Base-by-base conservation (phyloP, 2,329 filamentous ascomycete genomes). In the Ploettnerulaceae sp. region DNA sequence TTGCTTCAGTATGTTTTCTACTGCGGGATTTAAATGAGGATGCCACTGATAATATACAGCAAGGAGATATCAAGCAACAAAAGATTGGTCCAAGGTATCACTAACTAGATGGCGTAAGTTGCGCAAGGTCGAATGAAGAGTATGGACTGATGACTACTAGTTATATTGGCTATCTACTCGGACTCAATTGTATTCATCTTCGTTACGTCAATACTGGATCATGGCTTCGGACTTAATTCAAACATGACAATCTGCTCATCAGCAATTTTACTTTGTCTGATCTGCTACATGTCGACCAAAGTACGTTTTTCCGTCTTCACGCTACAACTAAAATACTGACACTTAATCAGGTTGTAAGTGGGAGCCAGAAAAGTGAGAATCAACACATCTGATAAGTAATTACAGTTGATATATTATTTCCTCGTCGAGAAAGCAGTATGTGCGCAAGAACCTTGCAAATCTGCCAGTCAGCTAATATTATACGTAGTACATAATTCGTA, bases 371-470 rank as follows among this genome's bases (percentile, higher is more conserved):
- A 32, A 32, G 5, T 40, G n/a, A 3, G 1, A 7, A n/a, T n/a
- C n/a, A 11, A 24, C 3, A 15, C 1, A 2, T 28, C 21, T 45
- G 7, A 25, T 11, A 14, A 21, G 9, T 26, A 15, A 9, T 6
- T 32, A 6, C 17, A 50, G 43, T 26, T 81, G 14, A 78, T 82
- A 15, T 83, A 83, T 57, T 67, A 79, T 22, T 83, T 82, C 59
- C 67, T 83, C 2, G 77, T 80, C 1, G 80, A 83, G 61, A 81
- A 79, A 64, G 77, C 76, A n/a, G n/a, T n/a, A n/a, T n/a, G n/a
- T n/a, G n/a, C n/a, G n/a, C n/a, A n/a, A n/a, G n/a, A n/a, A n/a
- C n/a, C n/a, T n/a, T n/a, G n/a, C n/a, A n/a, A n/a, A n/a, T n/a
- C n/a, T n/a, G n/a, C n/a, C n/a, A n/a, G n/a, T n/a, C n/a, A n/a